Conservation (phyloP, 75 land plant species). For the Cryptomeria japonica region DNA sequence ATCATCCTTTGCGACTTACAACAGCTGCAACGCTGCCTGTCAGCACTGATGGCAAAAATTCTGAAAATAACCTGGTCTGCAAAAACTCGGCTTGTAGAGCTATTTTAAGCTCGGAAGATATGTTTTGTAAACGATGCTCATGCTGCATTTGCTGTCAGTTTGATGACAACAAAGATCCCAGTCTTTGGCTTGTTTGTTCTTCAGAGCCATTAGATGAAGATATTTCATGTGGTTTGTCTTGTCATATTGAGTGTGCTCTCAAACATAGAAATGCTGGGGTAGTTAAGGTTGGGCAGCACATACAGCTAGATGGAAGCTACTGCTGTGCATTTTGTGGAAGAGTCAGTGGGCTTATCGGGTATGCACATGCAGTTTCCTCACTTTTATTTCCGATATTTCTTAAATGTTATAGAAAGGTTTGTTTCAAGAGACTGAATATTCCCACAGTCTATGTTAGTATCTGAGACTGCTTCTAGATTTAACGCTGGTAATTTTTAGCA, state of each 20-base stretch:
- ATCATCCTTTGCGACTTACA: constrained; percentile 51
- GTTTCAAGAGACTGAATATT: neutral
- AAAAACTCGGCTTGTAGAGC: constrained; percentile 84
- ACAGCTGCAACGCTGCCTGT: constrained; percentile 19
- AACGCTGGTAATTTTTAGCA: too few species aligned
- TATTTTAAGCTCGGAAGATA: constrained; percentile 50
- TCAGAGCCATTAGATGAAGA: constrained; percentile 51
- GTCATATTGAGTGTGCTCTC: constrained; percentile 89
- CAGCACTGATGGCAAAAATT: neutral
- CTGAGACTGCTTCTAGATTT: too few species aligned
- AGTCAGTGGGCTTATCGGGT: constrained; percentile 79
- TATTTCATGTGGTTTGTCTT: constrained; percentile 69
- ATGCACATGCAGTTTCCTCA: constrained; percentile 12
- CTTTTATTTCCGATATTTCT: neutral
- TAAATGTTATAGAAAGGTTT: neutral
- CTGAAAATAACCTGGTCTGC: constrained; percentile 47
- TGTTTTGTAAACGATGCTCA: constrained; percentile 88
- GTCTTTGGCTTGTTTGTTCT: constrained; percentile 85
- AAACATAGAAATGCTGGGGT: constrained; percentile 60
- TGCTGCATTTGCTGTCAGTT: constrained; percentile 84
- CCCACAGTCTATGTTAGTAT: too few species aligned
- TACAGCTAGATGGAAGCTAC: constrained; percentile 87
- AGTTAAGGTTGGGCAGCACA: constrained; percentile 49
- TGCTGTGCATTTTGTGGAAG: constrained; percentile 83
- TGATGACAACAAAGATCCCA: constrained; percentile 98